Evolutionary conservation across 371 early-diverging fungal genomes (phyloP).

Genomic region (Umbelopsis sp.): DNA sequence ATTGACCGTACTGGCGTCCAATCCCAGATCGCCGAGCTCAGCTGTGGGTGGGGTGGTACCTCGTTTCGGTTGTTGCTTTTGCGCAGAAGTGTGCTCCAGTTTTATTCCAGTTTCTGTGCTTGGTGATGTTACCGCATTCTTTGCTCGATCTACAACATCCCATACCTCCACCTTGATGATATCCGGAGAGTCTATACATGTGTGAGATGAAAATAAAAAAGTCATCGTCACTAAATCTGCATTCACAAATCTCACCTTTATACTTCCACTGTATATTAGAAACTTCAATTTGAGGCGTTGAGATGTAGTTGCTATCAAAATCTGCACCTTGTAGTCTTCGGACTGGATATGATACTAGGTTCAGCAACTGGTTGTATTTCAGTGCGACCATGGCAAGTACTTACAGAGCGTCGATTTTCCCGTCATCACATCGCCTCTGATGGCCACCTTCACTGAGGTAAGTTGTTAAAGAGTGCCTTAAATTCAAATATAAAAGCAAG

Average conservation of each 20-base stretch:
- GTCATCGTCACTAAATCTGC: not conserved
- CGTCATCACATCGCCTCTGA: conserved; percentile 70
- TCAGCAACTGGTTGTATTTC: not conserved
- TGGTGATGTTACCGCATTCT: conserved; percentile 30
- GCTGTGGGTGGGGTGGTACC: conserved; percentile 5
- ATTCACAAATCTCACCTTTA: conserved; percentile 39
- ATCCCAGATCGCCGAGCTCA: conserved; percentile 28
- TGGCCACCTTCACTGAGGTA: conserved; percentile 65
- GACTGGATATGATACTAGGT: conserved; percentile 35
- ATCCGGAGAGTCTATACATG: conserved; percentile 50
- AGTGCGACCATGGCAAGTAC: conserved; percentile 9
- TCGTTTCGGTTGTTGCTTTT: conserved; percentile 20
- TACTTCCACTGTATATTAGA: conserved; percentile 73
- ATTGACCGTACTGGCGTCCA: conserved; percentile 71
- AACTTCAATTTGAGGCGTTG: conserved; percentile 70
- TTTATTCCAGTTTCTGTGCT: conserved; percentile 40
- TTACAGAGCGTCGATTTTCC: conserved; percentile 69
- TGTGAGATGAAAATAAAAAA: not conserved
- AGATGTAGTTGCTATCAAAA: conserved; percentile 51
- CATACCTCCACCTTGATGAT: conserved; percentile 72
- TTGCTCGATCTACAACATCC: conserved; percentile 71
- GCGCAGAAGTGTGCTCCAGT: conserved; percentile 35
- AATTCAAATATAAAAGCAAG: not conserved
- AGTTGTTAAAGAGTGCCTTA: not conserved
- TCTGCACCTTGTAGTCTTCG: conserved; percentile 61